These are phyloP conservation scores for Tetrahymena borealis DNA, from an alignment of 73 alveolate genomes.

Conservation along the genomic window DNA sequence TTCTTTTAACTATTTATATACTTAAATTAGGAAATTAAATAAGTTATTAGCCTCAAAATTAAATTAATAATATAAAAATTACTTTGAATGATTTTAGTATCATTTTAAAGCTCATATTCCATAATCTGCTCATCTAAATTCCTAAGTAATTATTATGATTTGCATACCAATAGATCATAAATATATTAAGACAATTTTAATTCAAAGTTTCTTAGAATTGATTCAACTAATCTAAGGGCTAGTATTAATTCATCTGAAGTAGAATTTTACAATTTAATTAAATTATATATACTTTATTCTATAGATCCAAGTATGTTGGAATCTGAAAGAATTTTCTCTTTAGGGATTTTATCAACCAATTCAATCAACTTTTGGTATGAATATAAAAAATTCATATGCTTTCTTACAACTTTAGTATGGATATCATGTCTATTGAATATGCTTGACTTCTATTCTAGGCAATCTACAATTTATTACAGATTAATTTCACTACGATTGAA, in stretches of 20 bases:
- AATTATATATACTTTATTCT: background rate
- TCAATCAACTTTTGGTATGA: background rate
- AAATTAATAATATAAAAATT: background rate
- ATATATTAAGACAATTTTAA: background rate
- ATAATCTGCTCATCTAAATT: background rate
- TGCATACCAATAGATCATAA: background rate
- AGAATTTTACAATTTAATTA: background rate
- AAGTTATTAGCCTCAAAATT: background rate
- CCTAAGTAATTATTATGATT: background rate
- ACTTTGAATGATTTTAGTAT: background rate
- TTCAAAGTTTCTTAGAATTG: background rate
- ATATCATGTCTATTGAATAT: background rate
- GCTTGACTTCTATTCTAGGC: background rate
- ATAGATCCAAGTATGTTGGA: background rate
- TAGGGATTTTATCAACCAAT: background rate
- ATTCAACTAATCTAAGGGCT: background rate
- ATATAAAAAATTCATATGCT: background rate
- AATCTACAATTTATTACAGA: background rate
- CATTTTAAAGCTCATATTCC: background rate
- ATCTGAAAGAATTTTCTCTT: background rate
- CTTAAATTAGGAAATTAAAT: background rate
- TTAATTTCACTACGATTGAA: background rate
- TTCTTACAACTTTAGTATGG: background rate
- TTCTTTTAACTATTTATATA: background rate
- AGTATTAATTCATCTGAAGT: background rate